Evolutionary conservation across 2,329 filamentous ascomycete genomes (phyloP), one percentile per base, ranked within the genome.

Genomic region (Remersonia thermophila): DNA sequence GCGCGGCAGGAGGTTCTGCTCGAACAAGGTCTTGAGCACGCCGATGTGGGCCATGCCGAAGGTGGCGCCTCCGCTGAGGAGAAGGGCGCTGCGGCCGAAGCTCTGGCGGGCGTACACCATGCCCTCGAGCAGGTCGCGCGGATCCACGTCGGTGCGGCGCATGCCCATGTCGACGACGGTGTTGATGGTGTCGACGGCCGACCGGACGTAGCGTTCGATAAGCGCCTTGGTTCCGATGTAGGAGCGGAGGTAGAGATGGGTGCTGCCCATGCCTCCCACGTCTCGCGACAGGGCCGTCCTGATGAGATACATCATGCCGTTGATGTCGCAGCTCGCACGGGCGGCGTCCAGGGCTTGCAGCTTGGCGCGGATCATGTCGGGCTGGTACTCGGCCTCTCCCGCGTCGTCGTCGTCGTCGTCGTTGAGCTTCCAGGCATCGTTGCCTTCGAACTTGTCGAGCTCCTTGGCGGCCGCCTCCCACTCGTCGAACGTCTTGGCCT

Each of bases 41-140:
- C 86, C 86, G 37, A 93, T 81, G 54, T 94, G 86, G 41, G 83
- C 83, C 83, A 94, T 93, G 28, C 86, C 86, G 59, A 93, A 85
- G 1, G 86, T 91, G 1, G 81, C 85, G 2, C 86, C 86, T 7
- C 86, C 86, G 4, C 85, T 93, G 8, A 94, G 64, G 8, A 93
- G 65, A 34, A 94, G 61, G 0, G 84, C 86, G 44, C 80, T 91
- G 43, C 85, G 71, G n/a, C 85, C 85, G 51, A 86, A 93, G 26
- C 82, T 81, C 51, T 87, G 82, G 27, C 83, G 73, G 1, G 83
- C 73, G 37, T 74, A 72, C 31, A 87, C 58, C 44, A 91, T 66
- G 38, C 77, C 73, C 37, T 87, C 80, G 5, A 86, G 63, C 4
- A 75, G 52, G 33, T 69, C 68, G 16, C 62, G 71, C 30, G 74